Percentiles rank a stretch among this genome's conserved stretches.
These are phyloP conservation scores for Chlamydomonas asymmetrica DNA, from an alignment of 139 green algal species.

Conservation along the genomic window DNA sequence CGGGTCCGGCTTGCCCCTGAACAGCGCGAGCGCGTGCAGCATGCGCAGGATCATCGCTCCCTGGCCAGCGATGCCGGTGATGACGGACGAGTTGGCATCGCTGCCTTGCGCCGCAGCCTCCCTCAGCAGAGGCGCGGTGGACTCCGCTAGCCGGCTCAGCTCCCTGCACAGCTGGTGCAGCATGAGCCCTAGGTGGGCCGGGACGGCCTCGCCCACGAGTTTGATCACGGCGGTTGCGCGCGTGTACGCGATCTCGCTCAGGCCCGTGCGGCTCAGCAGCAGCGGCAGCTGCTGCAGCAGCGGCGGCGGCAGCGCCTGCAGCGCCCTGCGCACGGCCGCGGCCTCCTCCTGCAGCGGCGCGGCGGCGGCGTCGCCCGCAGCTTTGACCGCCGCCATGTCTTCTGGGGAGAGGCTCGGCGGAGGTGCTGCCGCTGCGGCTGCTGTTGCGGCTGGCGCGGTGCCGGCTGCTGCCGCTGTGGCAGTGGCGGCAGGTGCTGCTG, in stretches of 20 bases:
- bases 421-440: not conserved
- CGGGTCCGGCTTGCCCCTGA: slow-evolving; percentile 33
- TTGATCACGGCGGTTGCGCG: slow-evolving; percentile 52
- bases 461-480: not conserved
- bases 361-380: not conserved
- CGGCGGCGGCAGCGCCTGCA: slow-evolving; percentile 23
- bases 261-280: slow-evolving; percentile 45
- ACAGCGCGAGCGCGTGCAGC: slow-evolving; percentile 65
- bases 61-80: slow-evolving; percentile 35
- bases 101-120: slow-evolving; percentile 20
- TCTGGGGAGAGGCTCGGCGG: too few relatives aligned
- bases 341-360: slow-evolving; percentile 10
- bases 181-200: slow-evolving; percentile 56
- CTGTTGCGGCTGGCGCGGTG: not conserved
- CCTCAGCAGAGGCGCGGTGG: slow-evolving; percentile 41
- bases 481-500: not conserved
- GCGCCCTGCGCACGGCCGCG: slow-evolving; percentile 14
- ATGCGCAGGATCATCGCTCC: slow-evolving; percentile 67
- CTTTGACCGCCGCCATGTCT: not conserved
- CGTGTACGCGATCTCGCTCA: slow-evolving; percentile 66
- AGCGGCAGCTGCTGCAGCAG: slow-evolving; percentile 47
- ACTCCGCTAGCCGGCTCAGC: slow-evolving; percentile 33
- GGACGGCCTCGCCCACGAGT: slow-evolving; percentile 62
- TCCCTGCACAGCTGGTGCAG: slow-evolving; percentile 55
- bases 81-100: slow-evolving; percentile 29